phyloP scores from a whole-genome alignment of 805 yeast species.

The Ogataea zsoltii region DNA sequence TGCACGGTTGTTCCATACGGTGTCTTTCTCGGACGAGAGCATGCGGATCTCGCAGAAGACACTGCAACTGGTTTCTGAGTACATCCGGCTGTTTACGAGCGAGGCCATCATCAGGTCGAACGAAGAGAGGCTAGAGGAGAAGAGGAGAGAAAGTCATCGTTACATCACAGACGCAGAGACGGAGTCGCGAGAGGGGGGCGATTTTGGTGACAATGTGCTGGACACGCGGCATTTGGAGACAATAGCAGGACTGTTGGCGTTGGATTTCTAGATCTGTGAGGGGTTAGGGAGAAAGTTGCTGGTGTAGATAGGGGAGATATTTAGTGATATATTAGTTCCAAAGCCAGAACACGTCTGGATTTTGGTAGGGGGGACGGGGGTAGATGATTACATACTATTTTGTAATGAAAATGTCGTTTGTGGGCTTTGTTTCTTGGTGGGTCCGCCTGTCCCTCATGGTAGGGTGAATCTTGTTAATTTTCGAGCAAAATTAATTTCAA shows the following conservation, averaged over 20 bases:
- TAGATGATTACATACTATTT: no score
- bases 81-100: constrained; percentile 53
- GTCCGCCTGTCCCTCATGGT: no score
- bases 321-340: no score
- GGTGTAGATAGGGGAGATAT: no score
- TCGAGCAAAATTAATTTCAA: no score
- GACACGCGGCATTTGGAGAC: constrained; percentile 57
- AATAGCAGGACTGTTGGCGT: constrained; percentile 54
- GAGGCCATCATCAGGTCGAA: constrained; percentile 62
- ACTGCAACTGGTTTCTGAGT: constrained; percentile 51
- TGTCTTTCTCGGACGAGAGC: constrained; percentile 44
- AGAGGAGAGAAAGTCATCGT: constrained; percentile 15
- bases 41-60: constrained; percentile 37
- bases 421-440: no score
- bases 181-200: constrained; percentile 32
- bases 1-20: constrained; percentile 52
- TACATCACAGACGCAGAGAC: constrained; percentile 32
- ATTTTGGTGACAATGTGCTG: constrained; percentile 35
- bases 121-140: constrained; percentile 43
- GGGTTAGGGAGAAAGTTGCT: no score
- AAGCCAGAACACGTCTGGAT: no score
- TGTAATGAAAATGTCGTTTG: no score
- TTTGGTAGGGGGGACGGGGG: no score
- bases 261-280: constrained; percentile 64
- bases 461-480: no score